Evolutionary conservation across 1,284 basidiomycete species (phyloP).

Genomic region (Moniliophthora roreri): DNA sequence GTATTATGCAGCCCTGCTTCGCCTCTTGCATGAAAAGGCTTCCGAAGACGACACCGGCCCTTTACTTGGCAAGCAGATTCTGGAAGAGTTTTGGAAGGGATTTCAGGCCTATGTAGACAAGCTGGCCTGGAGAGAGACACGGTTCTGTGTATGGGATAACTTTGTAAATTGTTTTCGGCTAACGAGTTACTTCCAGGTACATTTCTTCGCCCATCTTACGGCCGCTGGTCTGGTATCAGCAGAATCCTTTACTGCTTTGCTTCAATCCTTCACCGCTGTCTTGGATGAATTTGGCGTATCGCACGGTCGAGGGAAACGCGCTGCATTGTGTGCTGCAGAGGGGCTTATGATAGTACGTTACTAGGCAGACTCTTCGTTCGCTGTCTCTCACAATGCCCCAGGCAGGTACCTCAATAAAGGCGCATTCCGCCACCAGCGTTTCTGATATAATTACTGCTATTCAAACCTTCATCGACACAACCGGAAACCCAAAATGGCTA

Average conservation of each 20-base stretch:
- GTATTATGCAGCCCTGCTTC: constrained; percentile 82
- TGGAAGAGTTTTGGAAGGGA: constrained; percentile 86
- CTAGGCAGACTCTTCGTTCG: background rate
- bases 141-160: constrained; percentile 69
- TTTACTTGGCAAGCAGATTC: constrained; percentile 70
- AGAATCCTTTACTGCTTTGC: constrained; percentile 73
- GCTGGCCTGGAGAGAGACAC: constrained; percentile 84
- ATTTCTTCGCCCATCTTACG: constrained; percentile 88
- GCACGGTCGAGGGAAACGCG: constrained; percentile 81
- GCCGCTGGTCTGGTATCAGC: constrained; percentile 73
- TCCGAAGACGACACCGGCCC: constrained; percentile 38
- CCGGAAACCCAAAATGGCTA: constrained; percentile 54
- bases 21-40: constrained; percentile 57
- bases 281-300: constrained; percentile 91
- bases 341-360: constrained; percentile 78
- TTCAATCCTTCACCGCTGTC: constrained; percentile 82
- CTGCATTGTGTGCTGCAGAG: constrained; percentile 85
- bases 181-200: constrained; percentile 53
- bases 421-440: constrained; percentile 48
- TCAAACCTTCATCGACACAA: constrained; percentile 63
- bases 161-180: constrained; percentile 3
- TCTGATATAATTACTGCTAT: constrained; percentile 67
- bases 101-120: constrained; percentile 87
- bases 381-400: constrained; percentile 24
- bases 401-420: constrained; percentile 61